phyloP scores from a whole-genome alignment of 1,284 basidiomycete genomes.

The Cutaneotrichosporon sp. region DNA sequence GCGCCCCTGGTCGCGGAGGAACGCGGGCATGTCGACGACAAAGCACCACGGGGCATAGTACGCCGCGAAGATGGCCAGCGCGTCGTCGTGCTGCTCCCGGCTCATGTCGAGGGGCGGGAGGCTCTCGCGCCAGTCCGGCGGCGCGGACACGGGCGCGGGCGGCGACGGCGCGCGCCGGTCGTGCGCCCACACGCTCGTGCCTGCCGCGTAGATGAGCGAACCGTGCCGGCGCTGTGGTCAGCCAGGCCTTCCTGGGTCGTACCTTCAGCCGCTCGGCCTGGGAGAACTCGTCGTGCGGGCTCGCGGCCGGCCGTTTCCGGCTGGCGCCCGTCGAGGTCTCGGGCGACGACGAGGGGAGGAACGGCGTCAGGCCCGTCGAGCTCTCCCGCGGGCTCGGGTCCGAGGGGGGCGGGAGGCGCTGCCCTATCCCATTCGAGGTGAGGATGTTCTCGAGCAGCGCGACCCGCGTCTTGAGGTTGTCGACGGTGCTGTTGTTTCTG shows the following conservation, averaged over 20 bases:
- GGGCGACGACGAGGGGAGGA: neutral
- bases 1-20: conserved; percentile 1
- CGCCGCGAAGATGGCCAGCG: conserved; percentile 19
- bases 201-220: conserved; percentile 28
- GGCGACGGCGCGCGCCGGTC: neutral
- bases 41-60: conserved; percentile 30
- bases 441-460: conserved; percentile 2
- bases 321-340: neutral
- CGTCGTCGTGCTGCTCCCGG: conserved; percentile 19
- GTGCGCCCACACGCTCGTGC: conserved; percentile 30
- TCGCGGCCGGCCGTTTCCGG: neutral
- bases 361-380: neutral
- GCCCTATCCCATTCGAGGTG: neutral
- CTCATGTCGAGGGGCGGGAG: conserved; percentile 11
- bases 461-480: conserved; percentile 4
- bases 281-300: neutral
- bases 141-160: neutral
- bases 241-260: neutral
- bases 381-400: too few relatives aligned
- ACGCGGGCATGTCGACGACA: conserved; percentile 23
- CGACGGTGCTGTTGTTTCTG: conserved; percentile 1
- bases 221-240: conserved; percentile 11
- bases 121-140: conserved; percentile 19
- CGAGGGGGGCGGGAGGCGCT: too few relatives aligned
- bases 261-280: conserved; percentile 23